A percentile compares a stretch with the other conserved stretches of the same genome.
These are phyloP conservation scores for Camellia granthamiana DNA, from an alignment of 148 eudicot species.

Conservation along the genomic window DNA sequence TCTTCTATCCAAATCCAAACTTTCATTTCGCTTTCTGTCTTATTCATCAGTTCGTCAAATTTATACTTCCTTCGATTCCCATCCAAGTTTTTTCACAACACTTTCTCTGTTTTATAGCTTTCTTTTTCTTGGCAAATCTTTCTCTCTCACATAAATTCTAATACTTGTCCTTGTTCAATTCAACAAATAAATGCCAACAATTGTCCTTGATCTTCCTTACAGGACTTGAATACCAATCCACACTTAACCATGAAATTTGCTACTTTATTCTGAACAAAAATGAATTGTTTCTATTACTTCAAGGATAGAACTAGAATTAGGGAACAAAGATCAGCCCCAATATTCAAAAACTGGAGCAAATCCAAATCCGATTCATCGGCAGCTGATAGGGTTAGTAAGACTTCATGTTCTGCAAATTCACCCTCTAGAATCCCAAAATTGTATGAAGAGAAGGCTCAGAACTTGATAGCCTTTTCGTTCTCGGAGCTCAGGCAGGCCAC, in stretches of 20 bases:
- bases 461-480: conserved; percentile 54
- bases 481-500: conserved; percentile 25
- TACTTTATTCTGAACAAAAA: no score
- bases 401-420: conserved; percentile 44
- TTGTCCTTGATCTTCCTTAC: neutral
- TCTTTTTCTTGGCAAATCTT: neutral
- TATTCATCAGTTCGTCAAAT: neutral
- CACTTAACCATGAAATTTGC: no score
- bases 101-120: neutral
- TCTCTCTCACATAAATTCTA: neutral
- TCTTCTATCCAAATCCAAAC: neutral
- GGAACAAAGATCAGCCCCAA: conserved; percentile 65
- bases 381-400: conserved; percentile 31
- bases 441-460: conserved; percentile 66
- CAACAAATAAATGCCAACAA: neutral
- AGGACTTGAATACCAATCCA: neutral
- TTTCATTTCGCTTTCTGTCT: neutral
- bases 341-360: conserved; percentile 40
- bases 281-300: no score
- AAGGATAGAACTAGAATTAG: conserved; percentile 26
- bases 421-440: conserved; percentile 53
- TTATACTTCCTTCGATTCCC: neutral
- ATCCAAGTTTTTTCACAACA: neutral
- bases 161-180: no score
- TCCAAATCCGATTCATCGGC: conserved; percentile 30